Conservation (phyloP, 2,329 filamentous ascomycete species). For the Aspergillus fischeri region DNA sequence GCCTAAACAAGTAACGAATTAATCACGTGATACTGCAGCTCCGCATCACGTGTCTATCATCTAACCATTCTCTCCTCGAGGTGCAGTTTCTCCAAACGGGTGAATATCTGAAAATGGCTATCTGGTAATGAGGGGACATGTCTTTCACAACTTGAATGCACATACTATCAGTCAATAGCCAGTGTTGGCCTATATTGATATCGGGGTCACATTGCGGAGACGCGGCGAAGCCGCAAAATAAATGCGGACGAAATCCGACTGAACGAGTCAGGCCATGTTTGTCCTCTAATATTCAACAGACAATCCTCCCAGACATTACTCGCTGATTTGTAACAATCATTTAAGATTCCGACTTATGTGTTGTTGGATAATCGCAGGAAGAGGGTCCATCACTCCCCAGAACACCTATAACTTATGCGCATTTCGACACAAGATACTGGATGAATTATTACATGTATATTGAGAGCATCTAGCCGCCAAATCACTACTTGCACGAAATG, state of each 20-base stretch:
- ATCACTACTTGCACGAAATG: conserved; percentile 2
- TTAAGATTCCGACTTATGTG: too few relatives aligned
- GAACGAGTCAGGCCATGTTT: background rate
- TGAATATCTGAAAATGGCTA: too few relatives aligned
- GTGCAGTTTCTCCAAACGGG: too few relatives aligned
- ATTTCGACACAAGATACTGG: background rate
- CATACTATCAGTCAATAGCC: background rate
- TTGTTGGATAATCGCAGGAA: too few relatives aligned
- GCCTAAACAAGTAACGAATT: background rate
- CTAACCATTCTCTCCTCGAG: background rate
- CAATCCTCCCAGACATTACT: too few relatives aligned
- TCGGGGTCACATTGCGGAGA: background rate
- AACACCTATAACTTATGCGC: background rate
- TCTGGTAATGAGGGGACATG: background rate
- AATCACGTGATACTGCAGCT: background rate
- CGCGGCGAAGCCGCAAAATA: too few relatives aligned
- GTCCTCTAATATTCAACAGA: background rate
- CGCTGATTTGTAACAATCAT: too few relatives aligned
- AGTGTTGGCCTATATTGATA: background rate
- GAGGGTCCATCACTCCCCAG: background rate
- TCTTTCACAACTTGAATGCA: background rate
- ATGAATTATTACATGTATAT: background rate
- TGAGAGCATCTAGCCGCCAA: background rate
- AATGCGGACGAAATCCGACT: background rate
- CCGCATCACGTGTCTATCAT: background rate